These are phyloP conservation scores for Suhomyces bribrorum DNA, from an alignment of 1,139 yeast genomes.

Conservation along the genomic window DNA sequence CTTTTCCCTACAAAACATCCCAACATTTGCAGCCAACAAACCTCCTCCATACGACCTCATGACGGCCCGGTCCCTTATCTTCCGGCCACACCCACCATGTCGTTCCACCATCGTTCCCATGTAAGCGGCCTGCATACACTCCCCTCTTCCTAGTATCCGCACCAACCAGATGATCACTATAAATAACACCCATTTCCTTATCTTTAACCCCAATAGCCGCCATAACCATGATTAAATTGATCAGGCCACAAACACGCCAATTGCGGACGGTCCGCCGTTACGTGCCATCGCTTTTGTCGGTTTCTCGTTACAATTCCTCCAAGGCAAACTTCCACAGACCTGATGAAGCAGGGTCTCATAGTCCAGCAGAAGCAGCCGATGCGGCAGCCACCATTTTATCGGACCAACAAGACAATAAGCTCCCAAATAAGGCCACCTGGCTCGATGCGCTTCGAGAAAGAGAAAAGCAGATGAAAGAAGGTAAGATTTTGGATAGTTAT, in stretches of 20 bases:
- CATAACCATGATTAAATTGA: slow-evolving; percentile 2
- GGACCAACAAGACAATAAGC: slow-evolving; percentile 44
- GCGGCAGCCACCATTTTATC: slow-evolving; percentile 66
- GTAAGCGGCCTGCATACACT: neutral
- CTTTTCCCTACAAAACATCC: neutral
- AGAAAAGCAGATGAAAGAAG: slow-evolving; percentile 66
- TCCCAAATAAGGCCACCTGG: slow-evolving; percentile 74
- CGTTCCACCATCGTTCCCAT: neutral
- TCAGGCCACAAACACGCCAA: neutral
- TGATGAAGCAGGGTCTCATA: slow-evolving; percentile 40
- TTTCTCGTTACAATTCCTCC: slow-evolving; percentile 11
- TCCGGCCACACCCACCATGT: neutral
- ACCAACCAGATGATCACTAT: neutral
- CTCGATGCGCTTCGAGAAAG: slow-evolving; percentile 77
- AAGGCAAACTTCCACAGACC: slow-evolving; percentile 33
- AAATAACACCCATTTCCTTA: neutral
- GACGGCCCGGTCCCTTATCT: neutral
- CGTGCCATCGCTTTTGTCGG: neutral
- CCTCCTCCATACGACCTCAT: neutral
- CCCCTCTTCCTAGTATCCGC: neutral
- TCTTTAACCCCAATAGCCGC: neutral
- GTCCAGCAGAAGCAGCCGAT: slow-evolving; percentile 64
- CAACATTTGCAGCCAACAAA: neutral
- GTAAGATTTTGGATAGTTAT: slow-evolving; percentile 68
- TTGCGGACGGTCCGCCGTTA: neutral